These are phyloP conservation scores for Oryza officinalis DNA, from an alignment of 176 grass and related monocot genomes.

Conservation along the genomic window DNA sequence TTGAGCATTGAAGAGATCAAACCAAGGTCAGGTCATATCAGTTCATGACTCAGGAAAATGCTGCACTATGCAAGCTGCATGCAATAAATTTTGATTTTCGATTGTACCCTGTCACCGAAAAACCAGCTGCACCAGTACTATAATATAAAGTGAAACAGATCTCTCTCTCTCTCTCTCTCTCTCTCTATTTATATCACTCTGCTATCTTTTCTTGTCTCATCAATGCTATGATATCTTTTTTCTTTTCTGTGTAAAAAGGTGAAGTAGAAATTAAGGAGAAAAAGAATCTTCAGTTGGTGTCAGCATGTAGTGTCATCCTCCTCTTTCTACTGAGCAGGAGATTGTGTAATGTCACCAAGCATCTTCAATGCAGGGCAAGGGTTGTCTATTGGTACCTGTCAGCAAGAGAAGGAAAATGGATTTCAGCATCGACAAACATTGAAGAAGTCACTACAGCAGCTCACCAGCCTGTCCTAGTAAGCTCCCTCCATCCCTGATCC, in stretches of 20 bases:
- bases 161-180: conserved; percentile 38
- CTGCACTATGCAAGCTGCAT: neutral
- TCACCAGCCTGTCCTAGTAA: conserved; percentile 20
- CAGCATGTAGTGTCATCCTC: neutral
- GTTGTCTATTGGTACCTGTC: conserved; percentile 91
- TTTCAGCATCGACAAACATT: conserved; percentile 34
- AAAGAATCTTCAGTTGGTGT: conserved; percentile 34
- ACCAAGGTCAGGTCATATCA: conserved; percentile 15
- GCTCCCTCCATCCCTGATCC: neutral
- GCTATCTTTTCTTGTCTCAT: conserved; percentile 23
- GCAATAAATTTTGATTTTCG: conserved; percentile 33
- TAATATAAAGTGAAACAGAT: conserved; percentile 7
- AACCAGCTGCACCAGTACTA: conserved; percentile 19
- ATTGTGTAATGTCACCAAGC: conserved; percentile 67
- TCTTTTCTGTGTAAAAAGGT: conserved; percentile 10
- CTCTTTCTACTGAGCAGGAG: conserved; percentile 49
- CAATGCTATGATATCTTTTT: conserved; percentile 21
- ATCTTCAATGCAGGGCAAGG: conserved; percentile 88
- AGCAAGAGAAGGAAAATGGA: conserved; percentile 23
- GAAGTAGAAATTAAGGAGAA: neutral
- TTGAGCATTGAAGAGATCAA: neutral
- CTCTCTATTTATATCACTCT: conserved; percentile 2
- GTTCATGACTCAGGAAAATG: neutral
- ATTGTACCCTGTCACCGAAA: conserved; percentile 19
- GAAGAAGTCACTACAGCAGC: conserved; percentile 3